Evolutionary conservation across 306 rosid genomes (phyloP), one percentile per base, ranked within the genome.

Genomic region (Canavalia ensiformis): DNA sequence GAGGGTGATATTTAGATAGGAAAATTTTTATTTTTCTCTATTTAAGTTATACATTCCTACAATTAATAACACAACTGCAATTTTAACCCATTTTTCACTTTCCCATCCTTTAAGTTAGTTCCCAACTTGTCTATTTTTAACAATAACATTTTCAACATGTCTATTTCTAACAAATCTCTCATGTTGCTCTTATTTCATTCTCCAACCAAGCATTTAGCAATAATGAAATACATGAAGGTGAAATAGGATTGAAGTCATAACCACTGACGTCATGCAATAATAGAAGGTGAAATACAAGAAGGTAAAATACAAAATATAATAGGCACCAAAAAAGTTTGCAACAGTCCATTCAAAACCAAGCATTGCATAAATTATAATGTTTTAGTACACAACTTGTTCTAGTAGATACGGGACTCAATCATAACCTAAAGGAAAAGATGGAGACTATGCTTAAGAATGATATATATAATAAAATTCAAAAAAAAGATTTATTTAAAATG

Each of bases 181-280:
- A 18, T 18, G 25, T 18, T 18, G 25, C 25, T 18, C 25, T 18
- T 18, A 18, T 18, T 18, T 18, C 25, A 18, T 18, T 18, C 25
- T 18, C 25, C 25, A 18, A 18, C 25, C 25, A 18, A 18, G 25
- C 25, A 18, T 18, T 18, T 18, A 18, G 25, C 25, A 18, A 18
- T 18, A 18, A 18, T 18, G 25, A 18, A 18, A 18, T 18, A 18
- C 25, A 18, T 18, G 25, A 18, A 18, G 25, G 25, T 18, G 25
- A 18, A 18, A 18, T 18, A 18, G 84, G 83, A 84, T 87, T 49
- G 93, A 91, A 39, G 93, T 84, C 81, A 87, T 2, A 18, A 86
- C 89, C 28, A 86, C 88, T 8, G 79, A 29, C 93, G 87, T 90
- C 93, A 90, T 90, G 64, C 91, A 89, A 52, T 81, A 87, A 86